These are phyloP conservation scores for Salisapilia sapeloensis DNA, from an alignment of 352 stramenopile genomes.

Conservation along the genomic window DNA sequence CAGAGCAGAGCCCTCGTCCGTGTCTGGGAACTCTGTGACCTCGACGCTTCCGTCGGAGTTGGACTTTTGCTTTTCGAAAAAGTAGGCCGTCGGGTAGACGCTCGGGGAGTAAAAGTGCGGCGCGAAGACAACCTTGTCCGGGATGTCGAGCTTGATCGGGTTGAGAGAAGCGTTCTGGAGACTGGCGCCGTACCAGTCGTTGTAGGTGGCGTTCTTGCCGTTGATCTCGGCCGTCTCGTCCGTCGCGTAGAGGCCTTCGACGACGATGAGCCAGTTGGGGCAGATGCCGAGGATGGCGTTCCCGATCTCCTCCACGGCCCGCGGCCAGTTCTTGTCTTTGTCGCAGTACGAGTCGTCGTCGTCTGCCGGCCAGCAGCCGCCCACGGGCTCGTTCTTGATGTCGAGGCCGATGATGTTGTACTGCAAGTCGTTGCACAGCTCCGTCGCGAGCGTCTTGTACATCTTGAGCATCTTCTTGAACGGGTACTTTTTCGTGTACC, in stretches of 20 bases:
- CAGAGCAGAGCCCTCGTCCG: slow-evolving; percentile 28
- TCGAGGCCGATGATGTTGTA: slow-evolving; percentile 79
- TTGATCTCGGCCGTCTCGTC: slow-evolving; percentile 29
- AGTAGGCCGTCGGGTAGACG: slow-evolving; percentile 58
- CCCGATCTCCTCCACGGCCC: slow-evolving; percentile 43
- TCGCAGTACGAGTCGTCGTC: slow-evolving; percentile 36
- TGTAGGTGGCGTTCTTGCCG: slow-evolving; percentile 49
- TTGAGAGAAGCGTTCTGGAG: slow-evolving; percentile 60
- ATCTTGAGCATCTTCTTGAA: slow-evolving; percentile 38
- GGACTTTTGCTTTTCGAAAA: slow-evolving; percentile 41
- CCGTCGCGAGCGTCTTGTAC: slow-evolving; percentile 45
- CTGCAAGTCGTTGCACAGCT: slow-evolving; percentile 52
- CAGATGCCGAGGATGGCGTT: slow-evolving; percentile 44
- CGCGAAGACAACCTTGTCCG: slow-evolving; percentile 64
- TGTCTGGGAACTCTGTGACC: slow-evolving; percentile 48
- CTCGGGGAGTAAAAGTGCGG: slow-evolving; percentile 74
- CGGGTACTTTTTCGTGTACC: slow-evolving; percentile 43
- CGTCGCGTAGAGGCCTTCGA: slow-evolving; percentile 34
- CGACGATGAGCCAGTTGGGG: slow-evolving; percentile 64
- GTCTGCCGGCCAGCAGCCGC: slow-evolving; percentile 45
- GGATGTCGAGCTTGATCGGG: slow-evolving; percentile 28
- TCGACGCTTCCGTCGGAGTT: slow-evolving; percentile 12
- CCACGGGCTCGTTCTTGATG: slow-evolving; percentile 68
- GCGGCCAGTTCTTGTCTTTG: slow-evolving; percentile 45
- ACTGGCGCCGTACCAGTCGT: slow-evolving; percentile 68